Evolutionary conservation across 805 yeast species (phyloP), one percentile per base, ranked within the genome.

Genomic region (Sporopachydermia lactativora): DNA sequence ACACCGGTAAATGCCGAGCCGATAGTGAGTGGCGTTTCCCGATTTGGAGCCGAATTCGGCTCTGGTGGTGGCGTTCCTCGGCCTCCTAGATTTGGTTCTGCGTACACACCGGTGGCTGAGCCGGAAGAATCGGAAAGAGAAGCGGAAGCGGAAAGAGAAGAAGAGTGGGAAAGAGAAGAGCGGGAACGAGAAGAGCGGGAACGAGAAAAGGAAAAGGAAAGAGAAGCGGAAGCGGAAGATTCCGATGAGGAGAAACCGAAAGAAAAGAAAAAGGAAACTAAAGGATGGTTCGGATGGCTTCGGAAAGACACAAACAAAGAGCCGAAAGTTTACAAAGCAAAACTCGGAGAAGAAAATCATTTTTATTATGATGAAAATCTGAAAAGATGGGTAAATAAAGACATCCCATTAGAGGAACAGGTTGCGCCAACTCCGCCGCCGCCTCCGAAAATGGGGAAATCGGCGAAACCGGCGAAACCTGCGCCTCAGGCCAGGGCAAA

Each of bases 331-430:
- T 70, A 77, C 45, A 73, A 75, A 47, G 97, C 96, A 31, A 85
- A 92, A 49, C 61, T 92, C 41, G 98, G 97, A 8, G 83, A 81
- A 43, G 70, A 75, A 44, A 80, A 68, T 53, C 64, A 72, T 14
- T 80, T 92, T 54, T 71, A 73, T 52, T 92, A 75, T 56, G 95
- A 88, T 60, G 89, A 83, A 50, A 75, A 81, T 44, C 69, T 81
- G 53, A 77, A 80, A 55, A 71, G 95, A 52, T 92, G 96, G 96
- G 74, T 92, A 40, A 78, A 84, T 53, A 73, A 72, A 42, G 72
- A 75, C 46, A 75, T 73, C 3, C 71, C 77, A 17, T 65, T 71
- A 39, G 92, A 74, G 53, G 59, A 67, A 40, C 65, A 62, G 38
- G 59, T 65, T 4, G 58, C 73, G 1, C 68, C 73, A 3, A 75